phyloP scores from a whole-genome alignment of 129 eudicot genomes.

The Silybum marianum region DNA sequence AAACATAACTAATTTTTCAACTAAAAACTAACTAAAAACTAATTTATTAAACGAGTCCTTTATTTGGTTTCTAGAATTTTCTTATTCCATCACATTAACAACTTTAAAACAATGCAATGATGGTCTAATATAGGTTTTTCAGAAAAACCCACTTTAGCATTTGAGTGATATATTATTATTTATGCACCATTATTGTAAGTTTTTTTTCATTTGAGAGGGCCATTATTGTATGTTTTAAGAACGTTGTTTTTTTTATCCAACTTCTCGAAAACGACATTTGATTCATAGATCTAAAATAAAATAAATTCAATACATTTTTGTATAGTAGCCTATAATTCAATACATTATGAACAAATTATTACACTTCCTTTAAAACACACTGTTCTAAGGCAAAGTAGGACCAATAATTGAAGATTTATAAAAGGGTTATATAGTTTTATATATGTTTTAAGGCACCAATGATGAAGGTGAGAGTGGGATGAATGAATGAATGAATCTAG shows the following conservation, averaged over 20 bases:
- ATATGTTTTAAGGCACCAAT: conserved; percentile 43
- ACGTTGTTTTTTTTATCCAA: neutral
- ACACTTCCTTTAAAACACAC: neutral
- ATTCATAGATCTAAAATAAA: neutral
- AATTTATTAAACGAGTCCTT: too few species aligned
- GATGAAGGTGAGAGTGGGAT: conserved; percentile 35
- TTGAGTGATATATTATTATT: too few species aligned
- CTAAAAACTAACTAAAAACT: too few species aligned
- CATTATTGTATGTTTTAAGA: neutral
- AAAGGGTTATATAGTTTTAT: conserved; percentile 24
- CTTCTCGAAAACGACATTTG: neutral
- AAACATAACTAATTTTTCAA: too few species aligned
- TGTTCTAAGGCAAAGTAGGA: neutral
- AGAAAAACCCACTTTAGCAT: neutral
- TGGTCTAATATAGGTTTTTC: neutral
- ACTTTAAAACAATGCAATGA: neutral
- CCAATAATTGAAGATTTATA: conserved; percentile 43
- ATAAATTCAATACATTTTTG: neutral
- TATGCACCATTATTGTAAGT: too few species aligned
- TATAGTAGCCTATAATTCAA: neutral
- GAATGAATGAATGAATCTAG: conserved; percentile 31
- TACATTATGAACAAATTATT: neutral
- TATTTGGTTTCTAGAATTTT: too few species aligned
- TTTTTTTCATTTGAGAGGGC: too few species aligned
- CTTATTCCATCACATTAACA: neutral